Conservation (phyloP, 2,329 filamentous ascomycete genomes). For the Xylariomycetidae sp. region DNA sequence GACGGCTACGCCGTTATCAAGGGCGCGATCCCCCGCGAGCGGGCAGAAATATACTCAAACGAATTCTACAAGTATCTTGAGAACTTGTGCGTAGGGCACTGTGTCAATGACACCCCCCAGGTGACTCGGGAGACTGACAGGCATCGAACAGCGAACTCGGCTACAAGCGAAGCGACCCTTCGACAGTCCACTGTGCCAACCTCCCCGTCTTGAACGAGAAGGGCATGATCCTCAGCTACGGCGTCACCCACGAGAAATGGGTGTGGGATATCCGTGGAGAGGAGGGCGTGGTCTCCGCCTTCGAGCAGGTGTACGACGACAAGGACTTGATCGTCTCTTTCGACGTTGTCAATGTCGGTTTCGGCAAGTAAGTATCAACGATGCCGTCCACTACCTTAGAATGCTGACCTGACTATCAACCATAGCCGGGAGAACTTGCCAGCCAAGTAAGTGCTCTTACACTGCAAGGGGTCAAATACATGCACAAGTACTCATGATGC, state of each 20-base stretch:
- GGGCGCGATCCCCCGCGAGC: constrained; percentile 36
- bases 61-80: constrained; percentile 17
- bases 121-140: too few relatives aligned
- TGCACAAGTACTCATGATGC: too few relatives aligned
- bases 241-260: constrained; percentile 32
- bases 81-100: constrained; percentile 16
- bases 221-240: constrained; percentile 27
- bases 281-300: constrained; percentile 33
- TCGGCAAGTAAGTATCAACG: too few relatives aligned
- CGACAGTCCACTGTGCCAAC: constrained; percentile 29
- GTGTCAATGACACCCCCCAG: too few relatives aligned
- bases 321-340: constrained; percentile 41
- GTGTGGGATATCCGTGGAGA: constrained; percentile 35
- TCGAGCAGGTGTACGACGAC: constrained; percentile 35
- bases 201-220: constrained; percentile 31
- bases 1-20: constrained; percentile 44
- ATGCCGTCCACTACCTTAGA: too few relatives aligned
- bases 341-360: constrained; percentile 33
- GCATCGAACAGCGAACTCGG: too few relatives aligned
- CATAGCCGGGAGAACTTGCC: too few relatives aligned
- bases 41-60: constrained; percentile 30
- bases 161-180: constrained; percentile 20
- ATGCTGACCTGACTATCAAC: too few relatives aligned
- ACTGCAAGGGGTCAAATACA: too few relatives aligned
- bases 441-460: too few relatives aligned